Evolutionary conservation across 2,329 filamentous ascomycete species (phyloP), one percentile per base, ranked within the genome.

Genomic region (Ascochyta viciae-villosae): DNA sequence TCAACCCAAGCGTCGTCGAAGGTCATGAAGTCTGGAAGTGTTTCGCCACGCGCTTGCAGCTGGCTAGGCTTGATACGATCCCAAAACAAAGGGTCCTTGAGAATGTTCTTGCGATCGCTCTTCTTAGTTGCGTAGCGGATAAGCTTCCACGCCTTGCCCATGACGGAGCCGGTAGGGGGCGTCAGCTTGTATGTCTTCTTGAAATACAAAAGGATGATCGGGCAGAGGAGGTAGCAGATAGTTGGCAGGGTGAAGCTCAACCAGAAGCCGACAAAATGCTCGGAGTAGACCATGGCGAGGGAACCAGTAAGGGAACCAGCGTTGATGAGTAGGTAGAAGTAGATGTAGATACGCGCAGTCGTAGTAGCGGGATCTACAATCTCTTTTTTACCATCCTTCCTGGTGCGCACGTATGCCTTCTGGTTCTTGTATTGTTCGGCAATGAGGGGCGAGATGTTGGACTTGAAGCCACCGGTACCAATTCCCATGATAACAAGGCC

Each of bases 1-100:
- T 92, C 89, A 6, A 92, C 89, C 88, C 89, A 92, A 54, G 85
- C 85, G 63, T 92, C 90, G 58, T 92, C 89, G 63, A 91, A 92
- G 0, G 87, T 90, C 88, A 92, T 92, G 89, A 89, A 91, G 0
- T 61, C 46, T 0, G 89, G 89, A 31, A 85, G 83, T 51, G 81
- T 68, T 0, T 76, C 74, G 5, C 82, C 77, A 39, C 57, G 61
- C 7, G 64, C 66, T 13, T 55, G 63, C 9, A 73, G 41, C 9
- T 54, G 50, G 42, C 62, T 88, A 3, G 89, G 89, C 75, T 89
- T 89, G 55, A 85, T 82, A 1, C 76, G 66, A 24, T 89, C 83
- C 85, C 88, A 91, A 74, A 89, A 82, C 7, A 42, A 55, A 8
- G 58, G 55, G 19, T 68, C 66, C 35, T 65, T 67, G 51, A 68